Conservation (phyloP, 225 moss, liverwort and hornwort genomes). For the Asterella californica region DNA sequence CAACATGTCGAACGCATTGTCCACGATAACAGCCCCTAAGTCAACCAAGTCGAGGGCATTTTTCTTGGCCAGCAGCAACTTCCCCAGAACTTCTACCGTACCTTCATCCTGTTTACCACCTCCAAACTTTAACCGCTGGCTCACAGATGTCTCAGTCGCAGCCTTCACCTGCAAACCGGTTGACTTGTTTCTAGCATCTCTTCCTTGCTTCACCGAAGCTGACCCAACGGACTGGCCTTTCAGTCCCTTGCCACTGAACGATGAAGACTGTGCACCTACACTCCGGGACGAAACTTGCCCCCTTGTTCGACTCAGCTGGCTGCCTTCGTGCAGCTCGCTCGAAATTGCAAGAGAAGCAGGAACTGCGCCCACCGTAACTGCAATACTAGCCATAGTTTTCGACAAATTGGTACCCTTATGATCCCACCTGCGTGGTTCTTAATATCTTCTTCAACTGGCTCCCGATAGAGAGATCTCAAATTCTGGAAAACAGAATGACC, state of each 20-base stretch:
- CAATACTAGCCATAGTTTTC: not conserved
- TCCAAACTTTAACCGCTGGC: not conserved
- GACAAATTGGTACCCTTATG: too few species aligned
- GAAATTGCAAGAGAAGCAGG: not conserved
- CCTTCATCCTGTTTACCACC: not conserved
- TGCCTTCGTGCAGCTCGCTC: not conserved
- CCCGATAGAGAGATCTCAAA: too few species aligned
- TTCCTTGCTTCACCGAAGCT: not conserved
- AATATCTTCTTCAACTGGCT: too few species aligned
- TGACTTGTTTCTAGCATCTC: not conserved
- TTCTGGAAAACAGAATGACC: too few species aligned
- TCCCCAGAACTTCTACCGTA: constrained; percentile 5
- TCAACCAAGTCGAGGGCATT: constrained; percentile 16
- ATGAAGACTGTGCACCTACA: not conserved
- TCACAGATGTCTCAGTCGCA: not conserved
- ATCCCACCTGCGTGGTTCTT: too few species aligned
- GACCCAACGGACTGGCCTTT: too few species aligned
- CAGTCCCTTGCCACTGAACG: constrained; percentile 8
- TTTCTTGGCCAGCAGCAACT: constrained; percentile 25
- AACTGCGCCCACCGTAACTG: not conserved
- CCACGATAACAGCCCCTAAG: not conserved
- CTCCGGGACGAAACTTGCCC: not conserved
- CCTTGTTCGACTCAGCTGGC: not conserved
- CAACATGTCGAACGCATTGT: constrained; percentile 5
- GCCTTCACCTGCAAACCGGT: not conserved